These are phyloP conservation scores for Lyophyllum semitale DNA, from an alignment of 768 basidiomycete species.

Conservation along the genomic window DNA sequence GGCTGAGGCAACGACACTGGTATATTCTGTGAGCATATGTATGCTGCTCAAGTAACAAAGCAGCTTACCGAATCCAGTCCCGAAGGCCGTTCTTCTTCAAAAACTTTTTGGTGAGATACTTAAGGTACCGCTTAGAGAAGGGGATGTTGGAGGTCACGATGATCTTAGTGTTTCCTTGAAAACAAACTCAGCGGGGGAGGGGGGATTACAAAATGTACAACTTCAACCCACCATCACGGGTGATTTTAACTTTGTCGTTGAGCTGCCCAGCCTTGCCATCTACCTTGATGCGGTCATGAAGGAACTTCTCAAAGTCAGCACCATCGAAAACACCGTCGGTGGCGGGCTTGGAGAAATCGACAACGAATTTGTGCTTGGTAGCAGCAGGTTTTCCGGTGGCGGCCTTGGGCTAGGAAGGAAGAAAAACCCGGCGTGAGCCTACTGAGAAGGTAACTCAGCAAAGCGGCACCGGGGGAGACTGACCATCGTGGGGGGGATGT, in stretches of 20 bases:
- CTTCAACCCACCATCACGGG: constrained; percentile 72
- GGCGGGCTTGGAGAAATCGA: constrained; percentile 87
- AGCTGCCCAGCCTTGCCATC: constrained; percentile 91
- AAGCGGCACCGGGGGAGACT: constrained; percentile 69
- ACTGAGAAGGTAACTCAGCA: constrained; percentile 93
- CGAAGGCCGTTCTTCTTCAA: constrained; percentile 96
- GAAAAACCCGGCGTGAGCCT: constrained; percentile 63
- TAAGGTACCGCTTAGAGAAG: constrained; percentile 96
- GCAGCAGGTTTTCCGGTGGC: constrained; percentile 53
- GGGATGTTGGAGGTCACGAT: constrained; percentile 84
- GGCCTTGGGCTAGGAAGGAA: constrained; percentile 56
- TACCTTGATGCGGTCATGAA: constrained; percentile 93
- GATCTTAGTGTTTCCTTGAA: constrained; percentile 75
- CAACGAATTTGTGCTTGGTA: constrained; percentile 74
- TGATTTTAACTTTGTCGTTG: constrained; percentile 85
- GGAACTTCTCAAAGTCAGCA: constrained; percentile 77
- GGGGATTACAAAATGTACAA: background rate
- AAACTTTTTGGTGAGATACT: constrained; percentile 99
- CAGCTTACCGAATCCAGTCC: constrained; percentile 94
- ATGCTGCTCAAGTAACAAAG: too few species aligned
- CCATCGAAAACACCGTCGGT: constrained; percentile 55
- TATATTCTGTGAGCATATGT: constrained; percentile 7
- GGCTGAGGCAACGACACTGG: constrained; percentile 85
- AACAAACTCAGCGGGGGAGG: background rate
- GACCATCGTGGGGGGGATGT: constrained; percentile 61